A percentile compares a stretch with the other conserved stretches of the same genome.
Conservation (phyloP, 345 rosid genomes). For the Lepidium sativum region DNA sequence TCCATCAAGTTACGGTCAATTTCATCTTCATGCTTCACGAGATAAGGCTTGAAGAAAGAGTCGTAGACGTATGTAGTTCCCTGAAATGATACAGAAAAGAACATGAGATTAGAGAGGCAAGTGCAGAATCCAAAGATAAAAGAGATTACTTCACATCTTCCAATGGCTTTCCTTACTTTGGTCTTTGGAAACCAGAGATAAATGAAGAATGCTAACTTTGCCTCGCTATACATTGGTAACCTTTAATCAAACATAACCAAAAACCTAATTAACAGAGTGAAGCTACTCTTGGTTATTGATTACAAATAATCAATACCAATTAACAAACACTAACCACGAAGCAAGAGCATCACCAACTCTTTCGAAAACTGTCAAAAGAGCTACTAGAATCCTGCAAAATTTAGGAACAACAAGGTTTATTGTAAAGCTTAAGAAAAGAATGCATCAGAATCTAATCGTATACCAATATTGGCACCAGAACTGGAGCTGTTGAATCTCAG, state of each 20-base stretch:
- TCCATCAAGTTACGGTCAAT: slow-evolving; percentile 50
- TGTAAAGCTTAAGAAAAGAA: not conserved
- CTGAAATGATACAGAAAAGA: slow-evolving; percentile 22
- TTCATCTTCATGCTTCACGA: slow-evolving; percentile 47
- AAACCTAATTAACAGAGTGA: not conserved
- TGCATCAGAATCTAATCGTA: not conserved
- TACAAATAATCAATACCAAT: too few relatives aligned
- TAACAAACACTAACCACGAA: slow-evolving; percentile 40
- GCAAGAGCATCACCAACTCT: slow-evolving; percentile 61
- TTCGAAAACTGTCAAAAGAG: slow-evolving; percentile 49
- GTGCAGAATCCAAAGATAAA: not conserved
- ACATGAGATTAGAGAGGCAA: not conserved
- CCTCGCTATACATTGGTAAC: slow-evolving; percentile 77
- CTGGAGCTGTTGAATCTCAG: slow-evolving; percentile 40
- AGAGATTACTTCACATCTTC: not conserved
- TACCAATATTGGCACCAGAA: slow-evolving; percentile 93
- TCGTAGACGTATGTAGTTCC: slow-evolving; percentile 51
- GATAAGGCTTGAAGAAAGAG: slow-evolving; percentile 38
- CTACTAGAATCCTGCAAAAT: slow-evolving; percentile 63
- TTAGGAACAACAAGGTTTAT: not conserved
- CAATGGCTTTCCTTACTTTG: slow-evolving; percentile 32
- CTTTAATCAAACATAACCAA: slow-evolving; percentile 25
- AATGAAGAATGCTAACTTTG: slow-evolving; percentile 58
- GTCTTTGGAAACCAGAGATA: slow-evolving; percentile 75
- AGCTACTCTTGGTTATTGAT: not conserved